Evolutionary conservation across 192 early-diverging fungal species (phyloP).

Genomic region (Kickxella alabastrina): DNA sequence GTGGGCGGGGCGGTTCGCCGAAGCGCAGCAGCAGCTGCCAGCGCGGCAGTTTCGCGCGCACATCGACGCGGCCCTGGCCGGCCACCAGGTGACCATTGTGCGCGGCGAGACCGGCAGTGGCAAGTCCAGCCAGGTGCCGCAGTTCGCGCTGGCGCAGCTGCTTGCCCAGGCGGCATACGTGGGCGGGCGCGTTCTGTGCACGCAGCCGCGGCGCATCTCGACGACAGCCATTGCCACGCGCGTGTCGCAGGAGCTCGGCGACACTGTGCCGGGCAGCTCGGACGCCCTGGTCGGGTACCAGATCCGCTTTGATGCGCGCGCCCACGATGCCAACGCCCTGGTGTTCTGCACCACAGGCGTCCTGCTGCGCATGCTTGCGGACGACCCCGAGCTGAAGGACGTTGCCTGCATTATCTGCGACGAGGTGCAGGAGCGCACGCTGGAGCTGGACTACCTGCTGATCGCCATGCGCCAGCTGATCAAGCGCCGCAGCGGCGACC

Average conservation of each 20-base stretch:
- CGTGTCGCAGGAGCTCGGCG: constrained; percentile 58
- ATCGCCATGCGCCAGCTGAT: constrained; percentile 67
- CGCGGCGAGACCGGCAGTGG: constrained; percentile 49
- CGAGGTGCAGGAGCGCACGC: constrained; percentile 80
- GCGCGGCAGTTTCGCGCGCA: constrained; percentile 4
- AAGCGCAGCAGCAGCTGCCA: constrained; percentile 14
- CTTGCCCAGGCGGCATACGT: constrained; percentile 39
- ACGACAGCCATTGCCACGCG: constrained; percentile 58
- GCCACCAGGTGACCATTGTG: constrained; percentile 22
- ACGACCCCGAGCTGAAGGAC: constrained; percentile 24
- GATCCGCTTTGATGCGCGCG: constrained; percentile 59
- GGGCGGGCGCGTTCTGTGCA: constrained; percentile 66
- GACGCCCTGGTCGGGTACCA: constrained; percentile 49
- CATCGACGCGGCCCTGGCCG: constrained; percentile 4
- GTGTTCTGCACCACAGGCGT: constrained; percentile 65
- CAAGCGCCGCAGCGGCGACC: constrained; percentile 44
- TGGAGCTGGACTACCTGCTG: constrained; percentile 77
- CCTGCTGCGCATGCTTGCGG: constrained; percentile 50
- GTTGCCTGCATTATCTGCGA: constrained; percentile 65
- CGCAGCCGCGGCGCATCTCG: constrained; percentile 84
- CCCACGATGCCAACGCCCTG: constrained; percentile 55
- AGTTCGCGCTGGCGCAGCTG: constrained; percentile 69
- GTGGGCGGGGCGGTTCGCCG: constrained; percentile 5
- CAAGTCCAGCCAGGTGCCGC: constrained; percentile 75
- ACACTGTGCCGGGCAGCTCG: constrained; percentile 4